A percentile compares a stretch with the other conserved stretches of the same genome.
These are phyloP conservation scores for Pseudisothecium myosuroides DNA, from an alignment of 225 moss, liverwort and hornwort species.

Conservation along the genomic window DNA sequence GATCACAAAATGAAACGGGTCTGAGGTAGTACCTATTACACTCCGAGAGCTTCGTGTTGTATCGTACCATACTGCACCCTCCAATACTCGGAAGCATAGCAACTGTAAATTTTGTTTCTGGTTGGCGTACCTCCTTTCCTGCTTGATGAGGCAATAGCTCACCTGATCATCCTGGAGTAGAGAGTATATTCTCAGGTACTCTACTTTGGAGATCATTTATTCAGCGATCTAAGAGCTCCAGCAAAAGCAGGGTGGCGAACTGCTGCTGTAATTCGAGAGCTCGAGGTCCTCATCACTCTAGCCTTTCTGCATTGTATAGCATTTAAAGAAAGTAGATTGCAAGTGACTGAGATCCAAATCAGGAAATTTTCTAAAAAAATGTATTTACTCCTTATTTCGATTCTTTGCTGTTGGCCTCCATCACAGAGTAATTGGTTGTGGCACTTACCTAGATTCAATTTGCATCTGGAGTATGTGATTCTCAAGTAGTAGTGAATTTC, in stretches of 20 bases:
- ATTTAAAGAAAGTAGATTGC: not conserved
- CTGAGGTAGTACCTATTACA: slow-evolving; percentile 41
- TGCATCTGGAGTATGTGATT: not conserved
- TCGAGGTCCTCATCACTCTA: slow-evolving; percentile 38
- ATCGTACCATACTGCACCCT: not conserved
- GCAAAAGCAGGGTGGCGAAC: slow-evolving; percentile 97
- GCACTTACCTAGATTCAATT: not conserved
- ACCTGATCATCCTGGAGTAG: not conserved
- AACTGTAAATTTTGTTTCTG: not conserved
- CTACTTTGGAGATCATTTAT: slow-evolving; percentile 88
- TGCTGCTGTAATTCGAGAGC: slow-evolving; percentile 82
- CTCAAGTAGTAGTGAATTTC: not conserved
- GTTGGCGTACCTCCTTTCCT: not conserved
- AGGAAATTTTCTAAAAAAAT: not conserved
- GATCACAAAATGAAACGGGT: slow-evolving; percentile 73
- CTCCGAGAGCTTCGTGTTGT: not conserved
- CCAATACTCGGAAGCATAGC: not conserved
- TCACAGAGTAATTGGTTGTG: not conserved
- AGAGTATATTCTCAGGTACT: slow-evolving; percentile 43
- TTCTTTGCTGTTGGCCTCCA: not conserved
- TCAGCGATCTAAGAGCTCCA: slow-evolving; percentile 88
- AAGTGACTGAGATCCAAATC: not conserved
- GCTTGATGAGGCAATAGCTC: not conserved
- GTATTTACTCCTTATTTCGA: not conserved
- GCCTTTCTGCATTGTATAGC: not conserved